Conservation (phyloP, 179 eudicot genomes). For the Amaranthus tricolor region DNA sequence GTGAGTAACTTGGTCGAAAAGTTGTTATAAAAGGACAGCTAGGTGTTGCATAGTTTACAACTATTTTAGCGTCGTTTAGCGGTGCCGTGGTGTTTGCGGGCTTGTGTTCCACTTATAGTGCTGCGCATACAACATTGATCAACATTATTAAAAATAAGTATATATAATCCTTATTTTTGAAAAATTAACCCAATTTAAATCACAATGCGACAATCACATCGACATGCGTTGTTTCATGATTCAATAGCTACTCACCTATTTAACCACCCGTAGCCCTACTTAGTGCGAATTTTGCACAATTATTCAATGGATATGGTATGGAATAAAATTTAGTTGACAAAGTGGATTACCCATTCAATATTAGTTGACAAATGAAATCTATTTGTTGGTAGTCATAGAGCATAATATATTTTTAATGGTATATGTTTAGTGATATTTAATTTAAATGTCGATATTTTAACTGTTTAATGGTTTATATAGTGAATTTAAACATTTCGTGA, state of each 20-base stretch:
- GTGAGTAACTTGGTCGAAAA: constrained; percentile 7
- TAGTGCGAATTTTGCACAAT: not conserved
- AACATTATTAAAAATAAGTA: not conserved
- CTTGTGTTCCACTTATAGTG: not conserved
- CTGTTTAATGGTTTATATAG: no score
- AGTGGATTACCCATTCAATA: no score
- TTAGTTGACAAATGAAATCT: no score
- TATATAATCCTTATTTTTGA: not conserved
- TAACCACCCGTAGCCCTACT: constrained; percentile 4
- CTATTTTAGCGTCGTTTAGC: constrained; percentile 15
- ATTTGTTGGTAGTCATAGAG: no score
- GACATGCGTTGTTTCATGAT: constrained; percentile 23
- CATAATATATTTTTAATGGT: no score
- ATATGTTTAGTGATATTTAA: no score
- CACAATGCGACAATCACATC: constrained; percentile 36
- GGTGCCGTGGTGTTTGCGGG: constrained; percentile 13
- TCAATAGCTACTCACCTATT: constrained; percentile 12
- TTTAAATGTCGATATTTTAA: no score
- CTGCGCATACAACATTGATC: not conserved
- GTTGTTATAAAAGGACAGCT: constrained; percentile 22
- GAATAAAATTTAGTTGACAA: no score
- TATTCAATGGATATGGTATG: no score
- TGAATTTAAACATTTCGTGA: no score
- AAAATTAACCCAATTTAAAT: constrained; percentile 22
- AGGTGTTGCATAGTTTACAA: not conserved